Evolutionary conservation across 768 basidiomycete genomes (phyloP).

Genomic region (Leucocoprinus leucothites): DNA sequence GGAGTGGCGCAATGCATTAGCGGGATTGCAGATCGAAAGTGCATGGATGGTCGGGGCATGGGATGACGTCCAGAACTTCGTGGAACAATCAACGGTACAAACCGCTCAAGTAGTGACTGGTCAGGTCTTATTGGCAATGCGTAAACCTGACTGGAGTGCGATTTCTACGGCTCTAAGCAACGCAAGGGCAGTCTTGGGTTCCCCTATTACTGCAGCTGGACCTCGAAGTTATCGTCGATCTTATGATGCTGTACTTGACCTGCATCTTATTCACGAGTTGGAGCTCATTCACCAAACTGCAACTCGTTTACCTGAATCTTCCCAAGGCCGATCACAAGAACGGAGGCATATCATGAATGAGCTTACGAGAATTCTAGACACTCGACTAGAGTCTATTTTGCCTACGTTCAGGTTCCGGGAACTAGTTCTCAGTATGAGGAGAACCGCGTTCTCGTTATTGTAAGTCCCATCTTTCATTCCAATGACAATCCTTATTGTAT

Average conservation of each 20-base stretch:
- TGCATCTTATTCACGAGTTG: constrained; percentile 87
- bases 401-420: constrained; percentile 90
- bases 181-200: constrained; percentile 73
- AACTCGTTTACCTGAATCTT: constrained; percentile 32
- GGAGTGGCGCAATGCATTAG: constrained; percentile 74
- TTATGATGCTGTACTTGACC: constrained; percentile 81
- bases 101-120: constrained; percentile 72
- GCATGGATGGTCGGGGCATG: constrained; percentile 97
- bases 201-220: constrained; percentile 79
- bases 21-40: constrained; percentile 87
- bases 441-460: constrained; percentile 79
- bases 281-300: constrained; percentile 58
- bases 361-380: constrained; percentile 49
- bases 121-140: constrained; percentile 77
- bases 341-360: constrained; percentile 35
- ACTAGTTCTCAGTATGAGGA: constrained; percentile 83
- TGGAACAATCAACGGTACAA: constrained; percentile 44
- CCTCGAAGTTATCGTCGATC: constrained; percentile 78
- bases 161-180: constrained; percentile 51
- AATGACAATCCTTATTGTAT: constrained; percentile 5
- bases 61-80: constrained; percentile 70
- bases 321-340: constrained; percentile 31
- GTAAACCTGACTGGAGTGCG: constrained; percentile 41
- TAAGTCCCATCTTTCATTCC: constrained; percentile 29
- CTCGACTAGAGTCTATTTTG: constrained; percentile 71